Conservation (phyloP, 495 filamentous ascomycete species). For the Chaetomidium leptoderma region DNA sequence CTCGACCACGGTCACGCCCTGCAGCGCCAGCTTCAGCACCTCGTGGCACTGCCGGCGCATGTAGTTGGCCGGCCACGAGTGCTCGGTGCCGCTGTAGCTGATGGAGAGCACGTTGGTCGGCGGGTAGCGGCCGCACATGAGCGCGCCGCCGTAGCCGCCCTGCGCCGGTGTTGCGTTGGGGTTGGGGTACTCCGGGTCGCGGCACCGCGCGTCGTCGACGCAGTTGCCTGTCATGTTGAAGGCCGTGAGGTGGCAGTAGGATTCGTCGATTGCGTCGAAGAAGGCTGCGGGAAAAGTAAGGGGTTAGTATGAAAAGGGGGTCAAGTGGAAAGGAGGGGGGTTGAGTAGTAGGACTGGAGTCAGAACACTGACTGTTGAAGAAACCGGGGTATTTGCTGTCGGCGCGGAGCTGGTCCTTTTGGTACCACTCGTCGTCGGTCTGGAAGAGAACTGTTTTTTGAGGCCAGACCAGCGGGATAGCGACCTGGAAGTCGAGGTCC, state of each 20-base stretch:
- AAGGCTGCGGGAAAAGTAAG: slow-evolving; percentile 26
- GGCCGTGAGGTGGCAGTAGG: slow-evolving; percentile 52
- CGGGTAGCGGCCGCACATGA: slow-evolving; percentile 54
- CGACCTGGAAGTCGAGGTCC: slow-evolving; percentile 35
- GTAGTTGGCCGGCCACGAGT: slow-evolving; percentile 34
- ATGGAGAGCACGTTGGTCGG: slow-evolving; percentile 41
- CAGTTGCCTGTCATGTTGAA: slow-evolving; percentile 35
- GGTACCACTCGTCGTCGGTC: slow-evolving; percentile 51
- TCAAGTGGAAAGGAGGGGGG: slow-evolving; percentile 17
- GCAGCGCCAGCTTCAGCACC: slow-evolving; percentile 61
- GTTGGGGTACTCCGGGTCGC: slow-evolving; percentile 56
- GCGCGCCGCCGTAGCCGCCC: slow-evolving; percentile 54
- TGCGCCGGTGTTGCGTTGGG: slow-evolving; percentile 31
- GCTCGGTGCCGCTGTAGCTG: slow-evolving; percentile 39
- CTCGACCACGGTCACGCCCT: slow-evolving; percentile 57
- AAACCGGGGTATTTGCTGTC: slow-evolving; percentile 38
- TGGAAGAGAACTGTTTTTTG: slow-evolving; percentile 58
- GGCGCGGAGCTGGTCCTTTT: slow-evolving; percentile 17
- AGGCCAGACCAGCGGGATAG: slow-evolving; percentile 49
- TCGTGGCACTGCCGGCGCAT: slow-evolving; percentile 40
- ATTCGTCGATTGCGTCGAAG: slow-evolving; percentile 55
- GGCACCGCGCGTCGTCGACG: slow-evolving; percentile 23
- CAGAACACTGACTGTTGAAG: slow-evolving; percentile 43
- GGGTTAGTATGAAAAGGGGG: slow-evolving; percentile 45
- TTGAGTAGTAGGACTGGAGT: neutral